These are phyloP conservation scores for Coniferiporia sulphurascens DNA, from an alignment of 1,284 basidiomycete species.

Conservation along the genomic window DNA sequence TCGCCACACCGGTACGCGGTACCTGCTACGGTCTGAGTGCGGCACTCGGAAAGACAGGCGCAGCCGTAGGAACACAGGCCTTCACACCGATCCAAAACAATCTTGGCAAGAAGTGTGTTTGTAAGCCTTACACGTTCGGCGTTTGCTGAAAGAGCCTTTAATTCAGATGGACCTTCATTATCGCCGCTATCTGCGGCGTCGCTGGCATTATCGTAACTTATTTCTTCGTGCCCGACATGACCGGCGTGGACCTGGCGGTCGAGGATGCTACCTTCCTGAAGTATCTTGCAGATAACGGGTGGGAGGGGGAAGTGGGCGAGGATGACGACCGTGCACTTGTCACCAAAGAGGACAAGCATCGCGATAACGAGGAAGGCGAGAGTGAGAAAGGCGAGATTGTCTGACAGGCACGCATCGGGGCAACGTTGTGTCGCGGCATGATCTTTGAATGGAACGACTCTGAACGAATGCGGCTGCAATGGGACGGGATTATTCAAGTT, in stretches of 20 bases:
- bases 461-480: background rate
- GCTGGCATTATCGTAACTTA: conserved; percentile 61
- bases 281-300: conserved; percentile 60
- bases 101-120: conserved; percentile 52
- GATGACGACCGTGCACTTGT: conserved; percentile 39
- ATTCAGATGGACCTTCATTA: conserved; percentile 66
- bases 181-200: conserved; percentile 63
- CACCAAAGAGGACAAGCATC: conserved; percentile 16
- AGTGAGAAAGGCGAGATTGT: conserved; percentile 15
- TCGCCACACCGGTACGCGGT: conserved; percentile 63
- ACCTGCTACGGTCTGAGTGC: conserved; percentile 70
- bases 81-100: conserved; percentile 72
- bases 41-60: conserved; percentile 72
- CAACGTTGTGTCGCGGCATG: background rate
- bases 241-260: conserved; percentile 60
- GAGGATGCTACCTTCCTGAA: conserved; percentile 60
- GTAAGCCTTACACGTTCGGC: background rate
- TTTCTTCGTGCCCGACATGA: conserved; percentile 68
- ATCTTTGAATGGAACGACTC: background rate
- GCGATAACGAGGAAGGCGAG: conserved; percentile 5
- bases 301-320: conserved; percentile 62
- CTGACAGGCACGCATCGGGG: background rate
- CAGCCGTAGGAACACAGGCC: conserved; percentile 71
- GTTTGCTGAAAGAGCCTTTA: background rate
- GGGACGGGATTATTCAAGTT: no score